phyloP scores from a whole-genome alignment of 2,329 filamentous ascomycete genomes.

The Claviceps pazoutovae region DNA sequence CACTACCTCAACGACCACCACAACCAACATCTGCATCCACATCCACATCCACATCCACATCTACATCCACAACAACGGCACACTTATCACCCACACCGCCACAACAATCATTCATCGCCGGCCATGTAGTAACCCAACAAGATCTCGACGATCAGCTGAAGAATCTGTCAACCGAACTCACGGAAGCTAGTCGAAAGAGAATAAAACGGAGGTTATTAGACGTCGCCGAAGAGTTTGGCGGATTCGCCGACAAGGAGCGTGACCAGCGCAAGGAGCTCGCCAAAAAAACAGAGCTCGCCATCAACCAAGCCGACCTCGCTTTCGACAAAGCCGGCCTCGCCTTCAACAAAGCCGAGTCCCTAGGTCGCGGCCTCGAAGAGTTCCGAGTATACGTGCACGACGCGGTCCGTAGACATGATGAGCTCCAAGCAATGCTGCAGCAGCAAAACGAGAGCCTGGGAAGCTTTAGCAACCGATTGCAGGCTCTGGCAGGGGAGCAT shows the following conservation, averaged over 20 bases:
- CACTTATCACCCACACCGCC: background rate
- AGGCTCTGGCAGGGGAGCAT: background rate
- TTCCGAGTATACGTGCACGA: background rate
- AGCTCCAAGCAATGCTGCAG: background rate
- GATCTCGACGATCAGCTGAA: constrained; percentile 2
- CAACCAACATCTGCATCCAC: background rate
- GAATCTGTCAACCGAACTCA: background rate
- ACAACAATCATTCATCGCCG: background rate
- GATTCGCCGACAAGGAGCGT: constrained; percentile 12
- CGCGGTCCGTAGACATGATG: background rate
- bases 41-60: background rate
- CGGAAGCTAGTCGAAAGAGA: background rate
- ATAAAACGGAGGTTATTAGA: constrained; percentile 6
- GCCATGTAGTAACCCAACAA: background rate
- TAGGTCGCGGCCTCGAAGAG: constrained; percentile 2
- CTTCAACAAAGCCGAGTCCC: constrained; percentile 2
- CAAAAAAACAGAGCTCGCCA: background rate
- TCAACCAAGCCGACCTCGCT: no score
- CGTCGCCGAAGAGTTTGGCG: constrained; percentile 5
- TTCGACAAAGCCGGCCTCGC: background rate
- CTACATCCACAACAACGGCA: background rate
- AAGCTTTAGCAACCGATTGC: background rate
- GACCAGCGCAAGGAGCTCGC: constrained; percentile 3
- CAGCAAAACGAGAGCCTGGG: background rate
- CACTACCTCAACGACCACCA: background rate